Conservation (phyloP, 2,329 filamentous ascomycete species). For the Aureobasidium subglaciale region DNA sequence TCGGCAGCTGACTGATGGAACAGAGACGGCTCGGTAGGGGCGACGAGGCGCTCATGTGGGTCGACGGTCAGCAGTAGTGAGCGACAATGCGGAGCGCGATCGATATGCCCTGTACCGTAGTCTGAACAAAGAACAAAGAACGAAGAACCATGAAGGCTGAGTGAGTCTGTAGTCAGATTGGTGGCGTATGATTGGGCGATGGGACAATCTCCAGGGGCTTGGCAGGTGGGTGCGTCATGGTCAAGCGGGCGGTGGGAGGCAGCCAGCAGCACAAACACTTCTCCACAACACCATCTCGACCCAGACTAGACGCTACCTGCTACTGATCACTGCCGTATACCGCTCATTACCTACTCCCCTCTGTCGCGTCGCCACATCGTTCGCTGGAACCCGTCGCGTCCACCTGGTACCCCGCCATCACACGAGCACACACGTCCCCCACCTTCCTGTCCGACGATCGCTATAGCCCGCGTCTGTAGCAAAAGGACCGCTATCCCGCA, state of each 20-base stretch:
- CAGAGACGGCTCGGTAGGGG: slow-evolving; percentile 54
- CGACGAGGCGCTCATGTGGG: slow-evolving; percentile 8
- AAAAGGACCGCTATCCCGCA: not conserved
- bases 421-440: slow-evolving; percentile 10
- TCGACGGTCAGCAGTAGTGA: too few species aligned
- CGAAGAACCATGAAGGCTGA: not conserved
- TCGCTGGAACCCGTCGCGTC: not conserved
- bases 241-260: not conserved
- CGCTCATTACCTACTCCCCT: too few species aligned
- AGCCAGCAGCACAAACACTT: slow-evolving; percentile 12
- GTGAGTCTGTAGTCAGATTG: too few species aligned
- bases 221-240: slow-evolving; percentile 10
- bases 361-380: too few species aligned
- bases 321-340: not conserved
- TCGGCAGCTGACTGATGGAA: slow-evolving; percentile 38
- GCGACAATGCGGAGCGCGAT: not conserved
- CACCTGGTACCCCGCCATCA: not conserved
- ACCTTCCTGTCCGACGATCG: slow-evolving; percentile 6
- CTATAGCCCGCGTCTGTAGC: slow-evolving; percentile 3
- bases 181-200: slow-evolving; percentile 1
- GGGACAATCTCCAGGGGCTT: not conserved
- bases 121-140: too few species aligned
- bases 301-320: not conserved
- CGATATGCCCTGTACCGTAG: too few species aligned
- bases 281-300: slow-evolving; percentile 5